These are phyloP conservation scores for Microdochium nivale DNA, from an alignment of 2,329 filamentous ascomycete species.

Conservation along the genomic window DNA sequence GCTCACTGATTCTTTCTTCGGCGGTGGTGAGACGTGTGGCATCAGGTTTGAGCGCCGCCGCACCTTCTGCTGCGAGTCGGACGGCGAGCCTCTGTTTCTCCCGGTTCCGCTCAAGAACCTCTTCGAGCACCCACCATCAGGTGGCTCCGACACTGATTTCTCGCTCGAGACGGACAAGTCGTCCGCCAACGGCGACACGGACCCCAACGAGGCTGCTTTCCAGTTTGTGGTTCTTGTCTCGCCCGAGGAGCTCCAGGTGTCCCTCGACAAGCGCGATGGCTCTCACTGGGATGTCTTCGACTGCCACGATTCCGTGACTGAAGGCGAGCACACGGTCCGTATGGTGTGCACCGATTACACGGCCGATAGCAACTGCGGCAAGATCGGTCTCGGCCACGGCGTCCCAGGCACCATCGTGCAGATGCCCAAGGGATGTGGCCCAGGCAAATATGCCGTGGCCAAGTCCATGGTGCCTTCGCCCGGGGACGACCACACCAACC, in stretches of 20 bases:
- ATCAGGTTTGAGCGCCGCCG: constrained; percentile 11
- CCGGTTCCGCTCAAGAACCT: constrained; percentile 25
- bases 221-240: constrained; percentile 20
- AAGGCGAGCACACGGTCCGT: constrained; percentile 23
- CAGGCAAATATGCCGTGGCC: constrained; percentile 29
- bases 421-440: constrained; percentile 30
- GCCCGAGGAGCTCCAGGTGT: constrained; percentile 22
- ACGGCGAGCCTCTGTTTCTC: constrained; percentile 20
- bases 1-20: constrained; percentile 16
- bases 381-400: constrained; percentile 26
- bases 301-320: constrained; percentile 19
- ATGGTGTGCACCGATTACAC: constrained; percentile 26
- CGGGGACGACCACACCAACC: constrained; percentile 8
- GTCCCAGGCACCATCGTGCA: constrained; percentile 27
- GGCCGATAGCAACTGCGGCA: constrained; percentile 24
- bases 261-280: constrained; percentile 31
- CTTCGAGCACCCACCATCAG: constrained; percentile 22
- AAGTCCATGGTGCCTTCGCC: constrained; percentile 14
- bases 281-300: constrained; percentile 33
- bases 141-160: constrained; percentile 19
- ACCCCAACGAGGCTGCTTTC: constrained; percentile 22
- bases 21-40: constrained; percentile 14
- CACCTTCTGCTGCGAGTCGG: constrained; percentile 22
- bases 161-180: constrained; percentile 18
- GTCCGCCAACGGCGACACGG: constrained; percentile 10